phyloP scores from a whole-genome alignment of 805 yeast genomes.

The Wickerhamomyces hampshirensis region DNA sequence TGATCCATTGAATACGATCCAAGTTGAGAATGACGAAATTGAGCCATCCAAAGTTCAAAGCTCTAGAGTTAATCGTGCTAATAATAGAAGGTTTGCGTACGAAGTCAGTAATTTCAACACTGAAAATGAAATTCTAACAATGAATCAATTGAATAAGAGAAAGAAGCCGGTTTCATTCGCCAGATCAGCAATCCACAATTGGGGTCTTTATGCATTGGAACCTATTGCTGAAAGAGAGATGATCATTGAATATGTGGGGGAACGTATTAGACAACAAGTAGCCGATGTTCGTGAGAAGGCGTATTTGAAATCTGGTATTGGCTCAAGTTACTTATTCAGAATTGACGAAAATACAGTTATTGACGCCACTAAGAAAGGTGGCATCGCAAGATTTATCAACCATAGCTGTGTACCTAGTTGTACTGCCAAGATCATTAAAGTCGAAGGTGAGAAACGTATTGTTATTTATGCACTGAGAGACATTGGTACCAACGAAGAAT shows the following conservation, averaged over 20 bases:
- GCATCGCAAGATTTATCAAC: slow-evolving; percentile 93
- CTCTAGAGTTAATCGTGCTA: slow-evolving; percentile 82
- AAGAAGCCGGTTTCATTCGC: slow-evolving; percentile 96
- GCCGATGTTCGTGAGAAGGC: slow-evolving; percentile 89
- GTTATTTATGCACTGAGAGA: slow-evolving; percentile 91
- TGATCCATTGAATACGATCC: slow-evolving; percentile 70
- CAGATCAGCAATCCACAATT: slow-evolving; percentile 92
- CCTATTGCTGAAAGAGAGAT: slow-evolving; percentile 94
- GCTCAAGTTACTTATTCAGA: slow-evolving; percentile 88
- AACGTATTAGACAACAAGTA: slow-evolving; percentile 85
- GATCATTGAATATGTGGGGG: slow-evolving; percentile 98
- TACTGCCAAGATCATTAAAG: slow-evolving; percentile 93
- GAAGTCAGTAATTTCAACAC: slow-evolving; percentile 82
- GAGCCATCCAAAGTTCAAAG: slow-evolving; percentile 45
- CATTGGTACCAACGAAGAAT: slow-evolving; percentile 82
- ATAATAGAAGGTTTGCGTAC: slow-evolving; percentile 83
- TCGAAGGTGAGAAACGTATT: slow-evolving; percentile 89
- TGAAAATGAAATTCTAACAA: slow-evolving; percentile 73
- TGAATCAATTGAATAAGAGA: slow-evolving; percentile 84
- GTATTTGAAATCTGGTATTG: slow-evolving; percentile 86
- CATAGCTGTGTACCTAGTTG: slow-evolving; percentile 98
- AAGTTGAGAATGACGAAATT: slow-evolving; percentile 51
- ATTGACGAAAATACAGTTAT: slow-evolving; percentile 92
- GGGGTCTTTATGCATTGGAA: slow-evolving; percentile 96
- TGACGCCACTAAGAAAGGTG: slow-evolving; percentile 97